A percentile compares a stretch with the other conserved stretches of the same genome.
Conservation (phyloP, 257 asterid species). For the Solanum appendiculatum region DNA sequence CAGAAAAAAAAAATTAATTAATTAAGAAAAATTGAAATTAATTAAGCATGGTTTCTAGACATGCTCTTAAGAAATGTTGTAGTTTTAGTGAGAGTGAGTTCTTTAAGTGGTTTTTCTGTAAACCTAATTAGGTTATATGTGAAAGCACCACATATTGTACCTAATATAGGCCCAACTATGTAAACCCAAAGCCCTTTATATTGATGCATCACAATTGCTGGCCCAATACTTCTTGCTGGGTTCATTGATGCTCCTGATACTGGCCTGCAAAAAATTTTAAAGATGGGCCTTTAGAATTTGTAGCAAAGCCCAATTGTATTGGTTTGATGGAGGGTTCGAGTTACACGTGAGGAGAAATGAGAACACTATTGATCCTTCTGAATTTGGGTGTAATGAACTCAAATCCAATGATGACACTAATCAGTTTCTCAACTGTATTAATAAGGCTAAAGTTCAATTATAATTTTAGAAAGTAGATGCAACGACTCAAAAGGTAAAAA, state of each 20-base stretch:
- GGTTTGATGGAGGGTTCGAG: not conserved
- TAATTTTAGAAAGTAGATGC: too few relatives aligned
- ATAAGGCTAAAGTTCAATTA: too few relatives aligned
- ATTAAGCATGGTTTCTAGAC: slow-evolving; percentile 15
- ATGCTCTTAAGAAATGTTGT: slow-evolving; percentile 26
- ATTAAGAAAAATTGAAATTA: not conserved
- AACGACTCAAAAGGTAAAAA: too few relatives aligned
- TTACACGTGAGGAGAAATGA: not conserved
- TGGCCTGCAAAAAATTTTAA: slow-evolving; percentile 24
- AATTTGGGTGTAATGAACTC: too few relatives aligned
- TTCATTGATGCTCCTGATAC: slow-evolving; percentile 63
- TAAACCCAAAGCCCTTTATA: slow-evolving; percentile 43
- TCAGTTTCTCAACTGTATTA: too few relatives aligned
- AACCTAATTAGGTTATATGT: slow-evolving; percentile 52
- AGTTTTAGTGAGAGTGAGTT: slow-evolving; percentile 30
- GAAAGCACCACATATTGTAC: slow-evolving; percentile 41
- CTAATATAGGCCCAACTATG: slow-evolving; percentile 42
- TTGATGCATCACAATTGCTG: slow-evolving; percentile 37
- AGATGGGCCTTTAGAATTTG: not conserved
- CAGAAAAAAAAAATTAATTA: not conserved
- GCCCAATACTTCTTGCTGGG: slow-evolving; percentile 63
- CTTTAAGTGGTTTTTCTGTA: slow-evolving; percentile 49
- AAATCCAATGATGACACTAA: too few relatives aligned
- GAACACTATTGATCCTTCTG: not conserved
- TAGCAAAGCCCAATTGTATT: not conserved